Evolutionary conservation across 768 basidiomycete species (phyloP), one percentile per base, ranked within the genome.

Genomic region (Serendipita vermifera): DNA sequence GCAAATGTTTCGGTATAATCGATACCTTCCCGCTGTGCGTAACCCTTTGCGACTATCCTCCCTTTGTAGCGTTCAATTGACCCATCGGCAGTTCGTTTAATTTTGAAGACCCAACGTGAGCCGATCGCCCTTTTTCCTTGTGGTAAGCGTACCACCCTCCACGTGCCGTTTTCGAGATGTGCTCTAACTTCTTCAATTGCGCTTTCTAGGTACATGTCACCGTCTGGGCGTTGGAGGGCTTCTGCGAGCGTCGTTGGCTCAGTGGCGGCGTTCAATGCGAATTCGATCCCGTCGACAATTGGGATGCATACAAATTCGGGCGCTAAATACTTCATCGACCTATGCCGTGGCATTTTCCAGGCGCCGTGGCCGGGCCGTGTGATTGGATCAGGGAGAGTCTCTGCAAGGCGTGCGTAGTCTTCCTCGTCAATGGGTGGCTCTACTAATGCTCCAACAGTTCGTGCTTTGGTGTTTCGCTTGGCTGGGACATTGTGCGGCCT

Each of bases 11-110:
- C 65, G 27, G 63, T 62, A 53, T 64, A 75, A 38, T 73, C 69
- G 17, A 70, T 59, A 0, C 71, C 70, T 1, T 65, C 62, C 0
- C 65, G 33, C 56, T 75, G 75, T 2, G 62, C 59, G 58, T 66
- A 74, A 0, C 75, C 73, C 58, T 68, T 62, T 1, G 69, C 72
- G 1, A 74, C 71, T 22, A 75, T 43, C 13, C 66, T 17, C 0
- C 65, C 72, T 53, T 72, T 73, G 39, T 59, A 63, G 55, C 58
- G 53, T 3, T 46, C 33, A 15, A 66, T 43, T 3, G 40, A 54
- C 17, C 64, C 64, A 11, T 59, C n/a, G 9, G 38, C 57, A 41
- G 66, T 61, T 33, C 48, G 38, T 58, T 69, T 69, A 17, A 58
- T 29, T 20, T 55, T 59, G 56, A 60, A 68, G 38, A 67, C 65